Percentiles rank a stretch among this genome's conserved stretches.
Evolutionary conservation across 331 rosid genomes (phyloP).

Genomic region (Pyrus hybrid): DNA sequence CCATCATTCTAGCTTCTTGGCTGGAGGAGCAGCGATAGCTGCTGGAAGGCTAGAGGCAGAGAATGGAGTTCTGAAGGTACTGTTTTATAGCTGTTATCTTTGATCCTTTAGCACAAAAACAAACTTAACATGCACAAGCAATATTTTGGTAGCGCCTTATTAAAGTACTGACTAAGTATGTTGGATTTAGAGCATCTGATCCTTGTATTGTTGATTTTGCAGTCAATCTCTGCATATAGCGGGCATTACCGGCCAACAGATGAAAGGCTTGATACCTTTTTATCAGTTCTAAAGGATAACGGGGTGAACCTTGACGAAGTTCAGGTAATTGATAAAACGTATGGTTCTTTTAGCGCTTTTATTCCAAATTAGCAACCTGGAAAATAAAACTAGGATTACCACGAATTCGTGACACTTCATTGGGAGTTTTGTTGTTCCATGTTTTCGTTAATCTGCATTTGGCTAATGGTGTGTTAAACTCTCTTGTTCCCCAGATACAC

Average conservation of each 20-base stretch:
- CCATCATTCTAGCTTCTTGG: constrained; percentile 93
- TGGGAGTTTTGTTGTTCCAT: no score
- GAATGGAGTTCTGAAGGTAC: constrained; percentile 71
- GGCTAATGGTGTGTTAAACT: background rate
- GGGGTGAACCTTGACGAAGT: constrained; percentile 67
- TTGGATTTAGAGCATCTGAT: constrained; percentile 15
- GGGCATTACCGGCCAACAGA: constrained; percentile 94
- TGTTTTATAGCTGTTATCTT: background rate
- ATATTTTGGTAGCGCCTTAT: background rate
- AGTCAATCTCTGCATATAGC: constrained; percentile 91
- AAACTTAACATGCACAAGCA: background rate
- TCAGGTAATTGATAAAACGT: constrained; percentile 42
- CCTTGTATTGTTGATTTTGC: constrained; percentile 29
- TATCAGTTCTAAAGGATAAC: constrained; percentile 54
- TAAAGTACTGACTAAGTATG: background rate
- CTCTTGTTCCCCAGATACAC: constrained; percentile 31
- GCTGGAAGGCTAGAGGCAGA: constrained; percentile 82
- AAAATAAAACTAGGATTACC: background rate
- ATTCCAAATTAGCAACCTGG: background rate
- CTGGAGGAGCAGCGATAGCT: constrained; percentile 89
- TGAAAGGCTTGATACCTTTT: constrained; percentile 54
- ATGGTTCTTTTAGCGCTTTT: background rate
- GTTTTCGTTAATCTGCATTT: background rate
- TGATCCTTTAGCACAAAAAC: background rate
- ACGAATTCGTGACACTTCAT: no score